A percentile compares a stretch with the other conserved stretches of the same genome.
Evolutionary conservation across 2,329 filamentous ascomycete genomes (phyloP).

Genomic region (Whalleya microplaca): DNA sequence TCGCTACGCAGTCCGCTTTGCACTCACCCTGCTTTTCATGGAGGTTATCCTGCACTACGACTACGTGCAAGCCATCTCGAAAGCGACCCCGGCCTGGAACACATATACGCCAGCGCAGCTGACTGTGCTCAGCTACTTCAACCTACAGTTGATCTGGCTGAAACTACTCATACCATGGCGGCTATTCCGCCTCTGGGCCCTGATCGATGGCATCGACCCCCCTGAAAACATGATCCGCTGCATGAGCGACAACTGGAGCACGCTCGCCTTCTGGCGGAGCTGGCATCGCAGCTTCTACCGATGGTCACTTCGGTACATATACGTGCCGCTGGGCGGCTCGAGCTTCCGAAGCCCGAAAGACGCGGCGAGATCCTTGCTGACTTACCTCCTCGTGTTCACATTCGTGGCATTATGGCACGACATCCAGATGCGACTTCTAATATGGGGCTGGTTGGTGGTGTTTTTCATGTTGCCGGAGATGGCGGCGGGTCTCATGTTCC

Average conservation of each 20-base stretch:
- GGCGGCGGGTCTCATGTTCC: slow-evolving; percentile 72
- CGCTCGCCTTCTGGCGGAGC: slow-evolving; percentile 88
- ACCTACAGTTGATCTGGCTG: slow-evolving; percentile 96
- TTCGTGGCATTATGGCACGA: slow-evolving; percentile 99
- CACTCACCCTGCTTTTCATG: slow-evolving; percentile 81
- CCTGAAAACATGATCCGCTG: slow-evolving; percentile 99
- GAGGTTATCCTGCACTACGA: slow-evolving; percentile 89
- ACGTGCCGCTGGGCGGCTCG: slow-evolving; percentile 83
- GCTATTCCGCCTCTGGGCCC: slow-evolving; percentile 96
- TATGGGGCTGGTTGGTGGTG: slow-evolving; percentile 97
- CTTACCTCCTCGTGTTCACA: slow-evolving; percentile 86
- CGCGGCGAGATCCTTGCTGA: slow-evolving; percentile 65
- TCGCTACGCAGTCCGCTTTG: slow-evolving; percentile 82
- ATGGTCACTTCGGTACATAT: slow-evolving; percentile 93
- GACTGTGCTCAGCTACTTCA: slow-evolving; percentile 90
- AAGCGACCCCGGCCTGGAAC: slow-evolving; percentile 77
- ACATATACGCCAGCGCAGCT: slow-evolving; percentile 86
- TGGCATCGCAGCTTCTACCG: slow-evolving; percentile 97
- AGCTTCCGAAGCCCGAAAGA: slow-evolving; percentile 50
- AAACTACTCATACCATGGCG: slow-evolving; percentile 97
- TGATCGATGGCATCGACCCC: slow-evolving; percentile 88
- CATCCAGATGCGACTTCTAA: slow-evolving; percentile 84
- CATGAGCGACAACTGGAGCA: slow-evolving; percentile 92
- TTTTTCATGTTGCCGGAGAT: slow-evolving; percentile 93
- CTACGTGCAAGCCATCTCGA: slow-evolving; percentile 91